Evolutionary conservation across 2,329 filamentous ascomycete genomes (phyloP), one percentile per base, ranked within the genome.

Genomic region (Penicillium sp.): DNA sequence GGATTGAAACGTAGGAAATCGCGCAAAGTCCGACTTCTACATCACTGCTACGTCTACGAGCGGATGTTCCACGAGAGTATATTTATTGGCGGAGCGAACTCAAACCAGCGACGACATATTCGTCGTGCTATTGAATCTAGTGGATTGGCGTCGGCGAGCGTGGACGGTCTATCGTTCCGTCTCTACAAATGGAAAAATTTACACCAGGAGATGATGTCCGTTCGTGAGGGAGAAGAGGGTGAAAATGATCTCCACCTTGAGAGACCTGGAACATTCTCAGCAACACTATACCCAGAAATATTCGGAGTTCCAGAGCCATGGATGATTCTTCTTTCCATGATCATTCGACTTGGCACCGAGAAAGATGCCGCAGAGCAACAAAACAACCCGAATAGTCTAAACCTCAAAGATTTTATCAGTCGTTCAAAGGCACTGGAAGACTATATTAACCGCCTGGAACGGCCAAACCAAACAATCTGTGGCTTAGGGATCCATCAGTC

Each of bases 41-140:
- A 81, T 53, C 77, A 80, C 52, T 78, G 77, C 63, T 81, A 81
- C 54, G 75, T 73, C 0, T 78, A 76, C 46, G 66, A 78, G 5
- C 73, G 79, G 0, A 71, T 81, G 0, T 74, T 80, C 16, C 67
- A 76, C n/a, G 78, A 81, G 58, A 80, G 77, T 33, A 53, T 61
- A 10, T 61, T 60, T 18, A 54, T 61, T n/a, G 57, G 56, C 16
- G 56, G 56, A 16, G 56, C 54, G n/a, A 59, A 58, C 31, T 61
- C 59, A 10, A 48, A 40, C 16, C 59, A 61, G 29, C 54, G 59
- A 4, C 51, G 37, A 6, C 49, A 52, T 44, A 40, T 61, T 4
- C 59, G 56, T 9, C 70, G 67, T 1, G 71, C 68, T n/a, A 62
- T 70, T 2, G 59, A 63, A 21, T 72, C 75, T 14, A 70, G 65